Conservation (phyloP, 2,329 filamentous ascomycete genomes). For the Botrytis squamosa region DNA sequence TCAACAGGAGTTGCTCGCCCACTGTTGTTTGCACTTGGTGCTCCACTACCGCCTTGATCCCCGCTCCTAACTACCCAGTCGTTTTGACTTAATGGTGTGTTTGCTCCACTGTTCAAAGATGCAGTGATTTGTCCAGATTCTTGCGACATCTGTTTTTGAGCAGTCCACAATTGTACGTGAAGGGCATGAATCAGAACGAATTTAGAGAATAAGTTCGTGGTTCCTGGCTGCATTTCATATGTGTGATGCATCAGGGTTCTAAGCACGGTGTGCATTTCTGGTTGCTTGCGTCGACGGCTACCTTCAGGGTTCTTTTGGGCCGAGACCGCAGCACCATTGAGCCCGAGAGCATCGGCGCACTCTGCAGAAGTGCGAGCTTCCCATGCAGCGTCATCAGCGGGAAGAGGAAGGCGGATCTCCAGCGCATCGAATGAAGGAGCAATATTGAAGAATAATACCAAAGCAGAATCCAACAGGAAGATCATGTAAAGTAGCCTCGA, state of each 20-base stretch:
- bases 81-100: conserved; percentile 56
- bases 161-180: conserved; percentile 58
- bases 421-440: conserved; percentile 60
- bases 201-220: conserved; percentile 71
- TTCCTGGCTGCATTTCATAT: conserved; percentile 60
- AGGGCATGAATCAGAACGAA: conserved; percentile 72
- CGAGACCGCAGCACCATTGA: conserved; percentile 58
- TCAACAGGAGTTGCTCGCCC: conserved; percentile 48
- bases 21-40: conserved; percentile 47
- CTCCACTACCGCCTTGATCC: conserved; percentile 44
- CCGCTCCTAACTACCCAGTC: conserved; percentile 54
- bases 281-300: conserved; percentile 62
- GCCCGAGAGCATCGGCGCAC: conserved; percentile 64
- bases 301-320: conserved; percentile 58
- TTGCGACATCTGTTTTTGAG: conserved; percentile 45
- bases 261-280: conserved; percentile 61
- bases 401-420: conserved; percentile 66
- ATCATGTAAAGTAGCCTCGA: conserved; percentile 64
- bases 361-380: conserved; percentile 59
- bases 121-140: conserved; percentile 31
- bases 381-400: conserved; percentile 72
- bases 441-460: conserved; percentile 71
- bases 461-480: conserved; percentile 61
- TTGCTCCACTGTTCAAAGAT: conserved; percentile 44
- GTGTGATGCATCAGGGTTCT: conserved; percentile 58